Evolutionary conservation across 1,284 basidiomycete genomes (phyloP).

Genomic region (Sphagnurus paluster): DNA sequence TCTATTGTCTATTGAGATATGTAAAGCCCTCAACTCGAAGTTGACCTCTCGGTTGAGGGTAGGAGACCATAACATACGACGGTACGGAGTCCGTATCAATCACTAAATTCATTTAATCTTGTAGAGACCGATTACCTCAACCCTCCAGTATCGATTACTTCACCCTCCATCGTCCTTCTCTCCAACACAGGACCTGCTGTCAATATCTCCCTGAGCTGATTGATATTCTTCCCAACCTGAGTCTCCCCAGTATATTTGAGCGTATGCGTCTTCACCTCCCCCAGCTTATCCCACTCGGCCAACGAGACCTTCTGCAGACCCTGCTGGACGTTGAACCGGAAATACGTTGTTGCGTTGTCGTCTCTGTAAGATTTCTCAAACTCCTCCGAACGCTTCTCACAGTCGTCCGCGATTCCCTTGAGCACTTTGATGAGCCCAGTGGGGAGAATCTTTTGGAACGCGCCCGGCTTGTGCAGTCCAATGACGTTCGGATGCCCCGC

Average conservation of each 20-base stretch:
- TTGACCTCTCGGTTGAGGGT: no score
- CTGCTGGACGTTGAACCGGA: constrained; percentile 15
- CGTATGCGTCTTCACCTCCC: constrained; percentile 12
- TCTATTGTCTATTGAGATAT: no score
- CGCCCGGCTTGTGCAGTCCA: neutral
- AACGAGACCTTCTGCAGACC: constrained; percentile 11
- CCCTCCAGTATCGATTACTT: no score
- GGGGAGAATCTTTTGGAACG: constrained; percentile 4
- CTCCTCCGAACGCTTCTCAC: constrained; percentile 4
- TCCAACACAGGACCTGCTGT: no score
- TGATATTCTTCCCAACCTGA: neutral
- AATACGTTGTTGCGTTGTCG: constrained; percentile 1
- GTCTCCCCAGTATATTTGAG: neutral
- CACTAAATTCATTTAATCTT: no score
- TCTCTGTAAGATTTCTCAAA: neutral
- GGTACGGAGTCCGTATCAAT: no score
- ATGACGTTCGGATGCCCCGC: constrained; percentile 9
- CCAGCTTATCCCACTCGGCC: constrained; percentile 8
- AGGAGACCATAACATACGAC: no score
- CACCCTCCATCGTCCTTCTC: no score
- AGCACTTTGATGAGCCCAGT: neutral
- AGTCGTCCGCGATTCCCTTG: constrained; percentile 7
- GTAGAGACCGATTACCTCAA: no score
- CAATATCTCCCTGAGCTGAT: constrained; percentile 3
- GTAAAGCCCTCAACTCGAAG: no score